A percentile compares a stretch with the other conserved stretches of the same genome.
Evolutionary conservation across 371 early-diverging fungal species (phyloP).

Genomic region (Mucor mucedo): DNA sequence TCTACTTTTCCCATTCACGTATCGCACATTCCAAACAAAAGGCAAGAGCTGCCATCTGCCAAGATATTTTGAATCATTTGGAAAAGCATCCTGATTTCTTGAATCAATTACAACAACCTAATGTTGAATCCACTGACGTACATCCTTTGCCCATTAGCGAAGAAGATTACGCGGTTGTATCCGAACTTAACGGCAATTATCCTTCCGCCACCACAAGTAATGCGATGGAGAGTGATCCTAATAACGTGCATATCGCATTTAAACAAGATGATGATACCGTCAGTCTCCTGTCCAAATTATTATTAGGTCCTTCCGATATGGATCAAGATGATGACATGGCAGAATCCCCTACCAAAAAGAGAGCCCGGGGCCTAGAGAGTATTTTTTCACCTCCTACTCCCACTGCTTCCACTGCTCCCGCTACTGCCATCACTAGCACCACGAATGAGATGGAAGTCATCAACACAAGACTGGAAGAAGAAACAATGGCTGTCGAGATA

Average conservation of each 20-base stretch:
- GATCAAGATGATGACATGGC: background rate
- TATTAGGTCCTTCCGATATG: background rate
- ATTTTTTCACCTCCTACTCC: background rate
- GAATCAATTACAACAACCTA: background rate
- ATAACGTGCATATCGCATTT: background rate
- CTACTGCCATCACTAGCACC: background rate
- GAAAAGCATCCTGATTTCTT: conserved; percentile 2
- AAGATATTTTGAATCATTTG: conserved; percentile 12
- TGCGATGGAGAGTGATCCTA: background rate
- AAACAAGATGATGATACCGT: conserved; percentile 3
- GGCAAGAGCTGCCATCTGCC: conserved; percentile 14
- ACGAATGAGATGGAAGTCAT: too few species aligned
- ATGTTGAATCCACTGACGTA: background rate
- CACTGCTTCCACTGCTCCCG: background rate
- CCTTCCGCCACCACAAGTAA: background rate
- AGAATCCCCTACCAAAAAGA: background rate
- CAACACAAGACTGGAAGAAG: too few species aligned
- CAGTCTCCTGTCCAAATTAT: background rate
- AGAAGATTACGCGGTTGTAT: background rate
- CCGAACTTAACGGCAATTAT: background rate
- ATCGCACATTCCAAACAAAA: conserved; percentile 12
- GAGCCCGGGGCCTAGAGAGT: background rate
- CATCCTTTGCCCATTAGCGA: conserved; percentile 13
- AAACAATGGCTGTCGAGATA: too few species aligned
- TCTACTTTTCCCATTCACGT: conserved; percentile 12